These are phyloP conservation scores for Globomyces pollinis-pini DNA, from an alignment of 192 early-diverging fungal species.

Conservation along the genomic window DNA sequence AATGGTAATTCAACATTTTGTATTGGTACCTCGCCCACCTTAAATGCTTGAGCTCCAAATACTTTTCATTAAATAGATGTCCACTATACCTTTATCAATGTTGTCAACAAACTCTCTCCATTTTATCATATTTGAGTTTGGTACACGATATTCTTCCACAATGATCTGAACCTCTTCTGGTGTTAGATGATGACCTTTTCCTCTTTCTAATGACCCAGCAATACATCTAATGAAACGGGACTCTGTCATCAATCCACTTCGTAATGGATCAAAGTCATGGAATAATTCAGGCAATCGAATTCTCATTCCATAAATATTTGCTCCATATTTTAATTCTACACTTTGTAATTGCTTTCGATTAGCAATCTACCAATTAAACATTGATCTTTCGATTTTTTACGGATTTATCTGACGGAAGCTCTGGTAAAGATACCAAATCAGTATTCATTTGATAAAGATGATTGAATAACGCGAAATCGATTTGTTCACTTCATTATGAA, in stretches of 20 bases:
- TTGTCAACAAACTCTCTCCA: conserved; percentile 43
- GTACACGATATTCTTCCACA: conserved; percentile 24
- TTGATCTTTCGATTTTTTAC: not conserved
- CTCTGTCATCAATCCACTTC: conserved; percentile 35
- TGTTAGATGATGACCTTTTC: conserved; percentile 21
- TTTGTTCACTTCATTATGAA: not conserved
- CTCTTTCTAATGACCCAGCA: conserved; percentile 30
- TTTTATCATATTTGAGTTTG: conserved; percentile 26
- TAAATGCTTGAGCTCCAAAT: conserved; percentile 24
- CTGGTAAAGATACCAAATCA: not conserved
- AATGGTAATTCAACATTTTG: conserved; percentile 23
- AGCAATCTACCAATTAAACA: not conserved
- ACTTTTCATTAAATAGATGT: conserved; percentile 27
- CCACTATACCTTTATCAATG: conserved; percentile 43
- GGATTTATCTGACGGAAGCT: not conserved
- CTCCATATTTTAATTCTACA: conserved; percentile 26
- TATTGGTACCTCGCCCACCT: not conserved
- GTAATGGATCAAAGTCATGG: conserved; percentile 44
- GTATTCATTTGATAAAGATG: conserved; percentile 1
- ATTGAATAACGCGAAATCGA: not conserved
- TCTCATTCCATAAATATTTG: conserved; percentile 34
- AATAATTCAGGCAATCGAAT: conserved; percentile 46
- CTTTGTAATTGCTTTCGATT: not conserved
- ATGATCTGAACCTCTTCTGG: conserved; percentile 31
- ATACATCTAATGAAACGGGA: conserved; percentile 43